Evolutionary conservation across 176 grass and related monocot genomes (phyloP).

Genomic region (Typha latifolia): DNA sequence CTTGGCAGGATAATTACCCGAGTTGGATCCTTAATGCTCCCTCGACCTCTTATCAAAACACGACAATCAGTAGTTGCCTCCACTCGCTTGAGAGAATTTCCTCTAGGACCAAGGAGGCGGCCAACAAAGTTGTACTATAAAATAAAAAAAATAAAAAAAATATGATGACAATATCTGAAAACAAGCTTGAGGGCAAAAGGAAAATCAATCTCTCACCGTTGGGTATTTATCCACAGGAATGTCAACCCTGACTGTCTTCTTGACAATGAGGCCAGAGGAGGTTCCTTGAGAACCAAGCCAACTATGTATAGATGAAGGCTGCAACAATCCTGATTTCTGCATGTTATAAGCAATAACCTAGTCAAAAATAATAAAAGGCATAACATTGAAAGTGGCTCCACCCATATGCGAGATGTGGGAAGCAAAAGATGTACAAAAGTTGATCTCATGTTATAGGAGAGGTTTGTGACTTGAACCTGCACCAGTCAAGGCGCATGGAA

Average conservation of each 20-base stretch:
- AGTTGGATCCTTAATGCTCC: conserved; percentile 74
- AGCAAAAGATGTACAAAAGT: neutral
- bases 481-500: too few relatives aligned
- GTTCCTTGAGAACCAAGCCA: conserved; percentile 85
- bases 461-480: too few relatives aligned
- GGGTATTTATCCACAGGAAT: conserved; percentile 87
- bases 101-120: conserved; percentile 63
- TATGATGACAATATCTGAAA: neutral
- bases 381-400: too few relatives aligned
- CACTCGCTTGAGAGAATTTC: conserved; percentile 78
- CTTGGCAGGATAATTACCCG: conserved; percentile 29
- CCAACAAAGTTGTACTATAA: conserved; percentile 86
- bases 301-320: conserved; percentile 75
- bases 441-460: neutral
- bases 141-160: neutral
- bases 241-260: conserved; percentile 90
- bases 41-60: conserved; percentile 80
- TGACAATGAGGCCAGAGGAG: conserved; percentile 76
- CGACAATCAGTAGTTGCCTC: conserved; percentile 80
- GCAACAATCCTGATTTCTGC: conserved; percentile 24
- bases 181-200: neutral
- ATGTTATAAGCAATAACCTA: neutral
- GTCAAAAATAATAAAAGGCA: too few relatives aligned
- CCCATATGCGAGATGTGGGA: neutral
- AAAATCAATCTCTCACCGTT: conserved; percentile 41